A percentile compares a stretch with the other conserved stretches of the same genome.
These are phyloP conservation scores for Kodamaea arcana DNA, from an alignment of 1,139 yeast species.

Conservation along the genomic window DNA sequence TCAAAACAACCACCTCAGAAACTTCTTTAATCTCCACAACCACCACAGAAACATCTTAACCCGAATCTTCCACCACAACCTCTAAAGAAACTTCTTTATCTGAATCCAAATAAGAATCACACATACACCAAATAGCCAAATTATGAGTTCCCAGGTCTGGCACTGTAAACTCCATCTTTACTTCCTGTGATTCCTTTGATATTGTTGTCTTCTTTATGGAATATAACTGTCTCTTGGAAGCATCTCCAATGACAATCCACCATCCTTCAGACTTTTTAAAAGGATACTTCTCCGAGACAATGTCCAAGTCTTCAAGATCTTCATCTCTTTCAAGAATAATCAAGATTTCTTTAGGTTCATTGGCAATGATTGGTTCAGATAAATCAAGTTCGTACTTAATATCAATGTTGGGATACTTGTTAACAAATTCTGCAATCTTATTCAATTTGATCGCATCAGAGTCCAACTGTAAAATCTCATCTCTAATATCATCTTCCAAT, in stretches of 20 bases:
- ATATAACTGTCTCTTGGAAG: conserved; percentile 54
- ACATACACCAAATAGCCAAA: conserved; percentile 76
- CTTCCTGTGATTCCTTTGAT: conserved; percentile 47
- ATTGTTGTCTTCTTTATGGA: conserved; percentile 69
- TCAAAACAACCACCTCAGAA: too few relatives aligned
- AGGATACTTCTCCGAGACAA: conserved; percentile 57
- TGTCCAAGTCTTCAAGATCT: conserved; percentile 63
- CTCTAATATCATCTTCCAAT: conserved; percentile 76
- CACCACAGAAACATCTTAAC: too few relatives aligned
- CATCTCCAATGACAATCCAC: conserved; percentile 84
- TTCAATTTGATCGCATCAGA: conserved; percentile 37
- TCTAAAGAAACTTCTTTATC: conserved; percentile 71
- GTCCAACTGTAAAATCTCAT: conserved; percentile 53
- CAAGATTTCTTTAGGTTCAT: conserved; percentile 43
- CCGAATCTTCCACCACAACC: conserved; percentile 41
- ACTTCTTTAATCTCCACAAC: too few relatives aligned
- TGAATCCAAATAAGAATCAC: conserved; percentile 88
- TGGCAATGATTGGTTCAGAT: conserved; percentile 34
- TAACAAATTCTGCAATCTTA: conserved; percentile 81
- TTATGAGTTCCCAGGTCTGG: conserved; percentile 59
- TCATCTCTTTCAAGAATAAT: conserved; percentile 70
- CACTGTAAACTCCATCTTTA: conserved; percentile 53
- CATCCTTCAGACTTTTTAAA: conserved; percentile 67
- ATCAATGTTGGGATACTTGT: conserved; percentile 85
- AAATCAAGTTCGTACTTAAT: conserved; percentile 49